Base-by-base conservation (phyloP, 2,329 filamentous ascomycete genomes). In the Trichoderma hamatum region DNA sequence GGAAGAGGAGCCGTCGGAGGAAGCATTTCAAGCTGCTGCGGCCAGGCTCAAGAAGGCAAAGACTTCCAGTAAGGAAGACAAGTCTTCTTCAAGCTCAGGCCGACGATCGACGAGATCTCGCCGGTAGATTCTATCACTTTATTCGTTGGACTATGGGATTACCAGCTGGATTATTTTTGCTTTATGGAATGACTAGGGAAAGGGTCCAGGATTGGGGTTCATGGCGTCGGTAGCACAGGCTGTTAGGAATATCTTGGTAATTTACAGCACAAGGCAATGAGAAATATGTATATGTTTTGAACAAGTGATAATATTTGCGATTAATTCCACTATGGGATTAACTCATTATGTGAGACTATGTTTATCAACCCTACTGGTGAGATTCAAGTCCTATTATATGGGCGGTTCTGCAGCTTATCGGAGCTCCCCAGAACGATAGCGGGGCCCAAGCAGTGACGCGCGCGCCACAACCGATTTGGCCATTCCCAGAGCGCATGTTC, bases 1-100 rank as follows among this genome's bases (percentile, higher is more conserved):
- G 5, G 90, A 92, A 70, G 85, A 88, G 75, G 85, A 88, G 75
- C 85, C 87, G 1, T 85, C 85, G 0, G 88, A 90, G 71, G 87
- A 88, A 73, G 86, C 84, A 0, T 89, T 90, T 68, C 84, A 88
- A 70, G 85, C 84, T 6, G 85, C 87, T 5, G 86, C 86, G 1
- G 82, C 84, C 13, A 84, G 80, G 72, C 77, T 88, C 69, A 76
- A 74, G 28, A 70, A 68, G 24, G 72, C 76, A 14, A 79, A 77
- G 71, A 14, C 52, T 10, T 39, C 60, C 26, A 21, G 3, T 14
- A 54, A 69, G 9, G 52, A 58, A 0, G 52, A 51, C 2, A 58
- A 68, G 4, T 34, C 69, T 54, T 24, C 54, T 9, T 34, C 52
- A 30, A 64, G 54, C 4, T 30, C 69, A 16, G n/a, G 63, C 24